A percentile compares a stretch with the other conserved stretches of the same genome.
These are phyloP conservation scores for Smallanthus sonchifolius DNA, from an alignment of 129 eudicot species.

Conservation along the genomic window DNA sequence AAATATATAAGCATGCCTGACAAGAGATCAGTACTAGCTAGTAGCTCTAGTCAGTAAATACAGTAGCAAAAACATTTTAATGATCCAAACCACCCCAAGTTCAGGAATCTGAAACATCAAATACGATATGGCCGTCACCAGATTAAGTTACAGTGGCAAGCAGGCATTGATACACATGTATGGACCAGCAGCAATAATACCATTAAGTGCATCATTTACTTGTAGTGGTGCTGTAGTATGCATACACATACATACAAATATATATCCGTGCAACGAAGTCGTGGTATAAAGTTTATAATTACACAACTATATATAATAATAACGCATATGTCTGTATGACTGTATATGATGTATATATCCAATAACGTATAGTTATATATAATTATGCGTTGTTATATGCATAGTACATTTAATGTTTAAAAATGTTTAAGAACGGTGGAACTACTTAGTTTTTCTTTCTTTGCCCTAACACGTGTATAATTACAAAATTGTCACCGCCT, in stretches of 20 bases:
- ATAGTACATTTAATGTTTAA: no score
- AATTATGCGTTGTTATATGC: no score
- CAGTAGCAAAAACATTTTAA: not conserved
- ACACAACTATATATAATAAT: no score
- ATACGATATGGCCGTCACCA: not conserved
- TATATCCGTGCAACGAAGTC: no score
- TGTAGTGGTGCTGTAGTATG: not conserved
- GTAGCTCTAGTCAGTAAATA: constrained; percentile 19
- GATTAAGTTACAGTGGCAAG: not conserved
- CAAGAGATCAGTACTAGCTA: not conserved
- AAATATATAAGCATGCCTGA: not conserved
- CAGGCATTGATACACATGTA: constrained; percentile 1
- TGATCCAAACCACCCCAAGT: constrained; percentile 24
- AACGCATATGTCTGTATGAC: no score
- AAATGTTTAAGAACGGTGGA: no score
- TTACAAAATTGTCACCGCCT: no score
- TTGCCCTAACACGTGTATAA: no score
- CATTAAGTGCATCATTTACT: constrained; percentile 13
- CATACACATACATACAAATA: not conserved
- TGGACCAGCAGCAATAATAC: constrained; percentile 15
- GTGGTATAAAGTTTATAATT: no score
- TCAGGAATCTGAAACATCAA: not conserved
- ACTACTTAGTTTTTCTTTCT: no score
- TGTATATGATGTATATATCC: no score
- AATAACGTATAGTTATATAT: no score